A percentile compares a stretch with the other conserved stretches of the same genome.
Evolutionary conservation across 108 stramenopile genomes (phyloP).

Genomic region (Pinguiococcus pyrenoidosus): DNA sequence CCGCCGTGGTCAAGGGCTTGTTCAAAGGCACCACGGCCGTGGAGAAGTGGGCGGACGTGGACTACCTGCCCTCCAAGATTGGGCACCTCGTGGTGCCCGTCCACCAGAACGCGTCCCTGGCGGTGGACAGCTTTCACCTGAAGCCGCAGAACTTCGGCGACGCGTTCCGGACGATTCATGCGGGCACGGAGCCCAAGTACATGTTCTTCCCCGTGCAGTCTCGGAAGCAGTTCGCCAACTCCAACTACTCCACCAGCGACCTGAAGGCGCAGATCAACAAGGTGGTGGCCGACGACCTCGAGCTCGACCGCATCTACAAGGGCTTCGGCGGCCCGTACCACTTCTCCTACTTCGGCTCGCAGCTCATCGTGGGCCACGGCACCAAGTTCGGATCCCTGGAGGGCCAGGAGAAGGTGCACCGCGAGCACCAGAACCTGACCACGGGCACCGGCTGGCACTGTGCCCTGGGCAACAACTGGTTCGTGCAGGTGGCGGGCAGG

Average conservation of each 20-base stretch:
- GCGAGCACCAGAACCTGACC: too few species aligned
- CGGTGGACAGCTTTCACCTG: too few species aligned
- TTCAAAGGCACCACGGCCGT: neutral
- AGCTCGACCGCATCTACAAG: neutral
- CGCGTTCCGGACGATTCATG: neutral
- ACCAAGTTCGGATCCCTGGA: too few species aligned
- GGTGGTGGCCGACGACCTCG: neutral
- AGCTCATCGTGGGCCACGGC: conserved; percentile 4
- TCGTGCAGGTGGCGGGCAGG: neutral
- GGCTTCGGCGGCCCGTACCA: conserved; percentile 1
- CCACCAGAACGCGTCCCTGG: neutral
- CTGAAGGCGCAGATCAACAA: neutral
- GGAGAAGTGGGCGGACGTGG: neutral
- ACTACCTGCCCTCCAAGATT: conserved; percentile 1
- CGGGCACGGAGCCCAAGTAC: conserved; percentile 1
- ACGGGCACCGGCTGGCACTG: neutral
- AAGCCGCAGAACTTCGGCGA: conserved; percentile 3
- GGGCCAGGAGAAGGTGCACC: too few species aligned
- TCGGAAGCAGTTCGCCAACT: conserved; percentile 2
- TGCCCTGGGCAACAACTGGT: conserved; percentile 14
- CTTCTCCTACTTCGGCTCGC: neutral
- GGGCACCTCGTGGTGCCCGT: conserved; percentile 2
- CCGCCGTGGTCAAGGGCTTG: conserved; percentile 1
- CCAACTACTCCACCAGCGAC: neutral
- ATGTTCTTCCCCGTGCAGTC: conserved; percentile 10